These are phyloP conservation scores for Ceratocystiopsis brevicomis DNA, from an alignment of 2,329 filamentous ascomycete species.

Conservation along the genomic window DNA sequence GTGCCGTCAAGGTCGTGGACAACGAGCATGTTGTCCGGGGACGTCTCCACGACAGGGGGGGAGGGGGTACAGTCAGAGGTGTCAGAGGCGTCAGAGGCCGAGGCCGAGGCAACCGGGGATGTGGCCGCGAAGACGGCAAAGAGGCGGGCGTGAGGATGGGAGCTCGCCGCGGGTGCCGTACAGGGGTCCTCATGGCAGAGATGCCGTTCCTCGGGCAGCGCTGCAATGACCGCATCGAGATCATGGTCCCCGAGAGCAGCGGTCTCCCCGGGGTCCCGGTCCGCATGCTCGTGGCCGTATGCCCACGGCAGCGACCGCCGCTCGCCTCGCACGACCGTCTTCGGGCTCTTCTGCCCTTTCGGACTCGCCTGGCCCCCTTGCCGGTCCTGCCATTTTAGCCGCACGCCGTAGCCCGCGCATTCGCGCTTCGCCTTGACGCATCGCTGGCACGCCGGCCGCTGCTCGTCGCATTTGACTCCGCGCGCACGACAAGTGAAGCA, in stretches of 20 bases:
- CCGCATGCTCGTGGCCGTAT: background rate
- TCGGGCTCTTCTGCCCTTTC: too few species aligned
- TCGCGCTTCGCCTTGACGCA: background rate
- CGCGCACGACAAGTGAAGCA: conserved; percentile 1
- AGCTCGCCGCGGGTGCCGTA: too few species aligned
- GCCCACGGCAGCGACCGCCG: background rate
- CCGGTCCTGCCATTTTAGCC: background rate
- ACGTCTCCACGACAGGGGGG: too few species aligned
- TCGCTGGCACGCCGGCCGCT: conserved; percentile 1
- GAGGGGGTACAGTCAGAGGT: too few species aligned
- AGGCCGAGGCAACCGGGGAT: too few species aligned
- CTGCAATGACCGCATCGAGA: background rate
- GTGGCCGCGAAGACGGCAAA: background rate
- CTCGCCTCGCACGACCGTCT: too few species aligned
- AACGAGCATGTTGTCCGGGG: too few species aligned
- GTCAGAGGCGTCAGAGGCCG: too few species aligned
- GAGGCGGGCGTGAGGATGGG: background rate
- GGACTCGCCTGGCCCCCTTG: background rate
- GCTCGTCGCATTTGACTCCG: conserved; percentile 3
- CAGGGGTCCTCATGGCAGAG: background rate
- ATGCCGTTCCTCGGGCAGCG: background rate
- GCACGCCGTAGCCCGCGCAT: background rate
- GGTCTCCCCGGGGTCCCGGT: too few species aligned
- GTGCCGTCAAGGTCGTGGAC: too few species aligned
- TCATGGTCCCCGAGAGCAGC: background rate